A percentile compares a stretch with the other conserved stretches of the same genome.
These are phyloP conservation scores for Rutstroemia sp. DNA, from an alignment of 2,329 filamentous ascomycete species.

Conservation along the genomic window DNA sequence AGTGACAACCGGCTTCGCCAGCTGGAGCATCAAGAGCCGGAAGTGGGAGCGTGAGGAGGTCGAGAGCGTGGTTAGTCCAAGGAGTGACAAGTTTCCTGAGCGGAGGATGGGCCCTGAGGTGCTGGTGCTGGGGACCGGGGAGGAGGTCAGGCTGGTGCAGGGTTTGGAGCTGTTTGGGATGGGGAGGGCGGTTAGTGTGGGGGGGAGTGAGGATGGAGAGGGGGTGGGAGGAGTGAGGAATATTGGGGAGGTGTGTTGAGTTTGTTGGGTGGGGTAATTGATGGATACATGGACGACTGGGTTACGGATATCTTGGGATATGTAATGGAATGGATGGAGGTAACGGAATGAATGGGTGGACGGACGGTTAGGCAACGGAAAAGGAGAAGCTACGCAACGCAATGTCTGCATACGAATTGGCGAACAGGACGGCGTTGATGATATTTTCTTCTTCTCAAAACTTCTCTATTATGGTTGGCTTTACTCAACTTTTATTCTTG, in stretches of 20 bases:
- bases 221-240: neutral
- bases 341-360: too few relatives aligned
- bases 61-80: conserved; percentile 29
- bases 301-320: too few relatives aligned
- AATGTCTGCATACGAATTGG: too few relatives aligned
- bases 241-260: neutral
- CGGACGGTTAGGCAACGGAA: too few relatives aligned
- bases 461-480: too few relatives aligned
- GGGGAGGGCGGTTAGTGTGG: conserved; percentile 30
- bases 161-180: neutral
- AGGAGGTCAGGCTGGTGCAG: conserved; percentile 35
- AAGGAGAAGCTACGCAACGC: too few relatives aligned
- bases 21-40: conserved; percentile 41
- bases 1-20: conserved; percentile 44
- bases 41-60: conserved; percentile 40
- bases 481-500: too few relatives aligned
- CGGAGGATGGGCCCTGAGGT: conserved; percentile 33
- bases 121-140: conserved; percentile 35
- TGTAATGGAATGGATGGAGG: too few relatives aligned
- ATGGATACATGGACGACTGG: too few relatives aligned
- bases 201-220: conserved; percentile 19
- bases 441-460: too few relatives aligned
- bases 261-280: too few relatives aligned
- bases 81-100: conserved; percentile 18
- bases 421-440: too few relatives aligned